A percentile compares a stretch with the other conserved stretches of the same genome.
Conservation (phyloP, 805 yeast species). For the Citeromyces matritensis region DNA sequence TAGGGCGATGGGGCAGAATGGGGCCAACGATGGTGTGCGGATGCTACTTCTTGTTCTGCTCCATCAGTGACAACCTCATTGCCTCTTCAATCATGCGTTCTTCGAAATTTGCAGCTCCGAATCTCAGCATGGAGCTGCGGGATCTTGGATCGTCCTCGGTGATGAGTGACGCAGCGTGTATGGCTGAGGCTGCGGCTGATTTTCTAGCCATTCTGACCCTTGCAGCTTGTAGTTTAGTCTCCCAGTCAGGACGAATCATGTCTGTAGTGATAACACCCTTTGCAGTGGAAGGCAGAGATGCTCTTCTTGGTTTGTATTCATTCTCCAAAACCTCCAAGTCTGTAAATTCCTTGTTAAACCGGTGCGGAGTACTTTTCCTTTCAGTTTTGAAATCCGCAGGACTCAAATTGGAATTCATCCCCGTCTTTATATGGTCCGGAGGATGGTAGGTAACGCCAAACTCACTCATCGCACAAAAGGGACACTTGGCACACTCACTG, state of each 20-base stretch:
- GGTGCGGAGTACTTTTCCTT: conserved; percentile 1
- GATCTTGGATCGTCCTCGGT: conserved; percentile 14
- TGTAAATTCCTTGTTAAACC: not conserved
- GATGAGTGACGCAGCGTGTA: conserved; percentile 75
- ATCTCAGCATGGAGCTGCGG: not conserved
- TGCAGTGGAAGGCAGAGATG: conserved; percentile 51
- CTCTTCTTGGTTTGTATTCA: conserved; percentile 17
- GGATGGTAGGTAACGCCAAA: conserved; percentile 79
- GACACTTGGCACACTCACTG: conserved; percentile 84
- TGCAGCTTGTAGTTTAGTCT: conserved; percentile 53
- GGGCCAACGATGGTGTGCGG: no score
- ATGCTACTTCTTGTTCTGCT: conserved; percentile 43
- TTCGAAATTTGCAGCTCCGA: conserved; percentile 26
- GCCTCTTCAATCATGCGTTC: conserved; percentile 81
- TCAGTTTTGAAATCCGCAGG: conserved; percentile 24
- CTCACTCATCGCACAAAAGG: conserved; percentile 79
- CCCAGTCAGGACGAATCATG: conserved; percentile 88
- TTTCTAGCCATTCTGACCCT: conserved; percentile 66
- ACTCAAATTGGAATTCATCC: conserved; percentile 36
- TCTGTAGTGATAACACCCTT: conserved; percentile 70
- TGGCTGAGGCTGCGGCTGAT: conserved; percentile 88
- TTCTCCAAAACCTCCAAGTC: not conserved
- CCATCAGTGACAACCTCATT: conserved; percentile 54
- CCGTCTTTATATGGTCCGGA: conserved; percentile 34
- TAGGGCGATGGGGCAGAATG: no score